Evolutionary conservation across 805 yeast species (phyloP), one percentile per base, ranked within the genome.

Genomic region (Spathaspora gorwiae): DNA sequence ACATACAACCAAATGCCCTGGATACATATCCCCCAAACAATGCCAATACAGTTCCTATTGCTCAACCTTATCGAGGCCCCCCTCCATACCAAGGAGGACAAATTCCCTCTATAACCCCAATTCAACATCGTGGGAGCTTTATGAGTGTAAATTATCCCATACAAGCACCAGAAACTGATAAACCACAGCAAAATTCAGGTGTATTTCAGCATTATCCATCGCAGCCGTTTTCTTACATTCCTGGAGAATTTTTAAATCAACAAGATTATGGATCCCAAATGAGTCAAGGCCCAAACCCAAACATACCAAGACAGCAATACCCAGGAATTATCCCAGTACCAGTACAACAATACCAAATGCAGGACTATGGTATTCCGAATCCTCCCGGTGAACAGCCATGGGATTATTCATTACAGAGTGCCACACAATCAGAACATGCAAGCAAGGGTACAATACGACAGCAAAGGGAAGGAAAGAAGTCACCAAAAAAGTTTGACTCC

Each of bases 171-270:
- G 43, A 37, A 15, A 36, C 35, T n/a, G 45, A 42, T 19, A 42
- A 42, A 35, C 43, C 34, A 26, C 43, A 44, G 36, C 40, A 15
- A 32, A 27, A 33, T 3, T 7, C 35, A 14, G 29, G 26, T 14
- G n/a, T 30, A 14, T 44, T 35, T 27, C 47, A 35, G 13, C 47
- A 29, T 31, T 44, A 34, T 12, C 47, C 43, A 7, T 43, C 43
- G 6, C 43, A 44, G 26, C 43, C 39, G 7, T 27, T 44, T 2
- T 10, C 43, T 11, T 44, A 44, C 29, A 19, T 39, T 12, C 33
- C 47, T 1, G 39, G 39, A 13, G 47, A 44, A 11, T 39, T 35
- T 13, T 35, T 29, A 12, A 35, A 42, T 13, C 26, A 39, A 27
- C 40, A 35, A 36, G 39, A 41, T 12, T 32, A 42, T 31, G 24